Evolutionary conservation across 305 asterid species (phyloP).

Genomic region (Solanum hybrid): DNA sequence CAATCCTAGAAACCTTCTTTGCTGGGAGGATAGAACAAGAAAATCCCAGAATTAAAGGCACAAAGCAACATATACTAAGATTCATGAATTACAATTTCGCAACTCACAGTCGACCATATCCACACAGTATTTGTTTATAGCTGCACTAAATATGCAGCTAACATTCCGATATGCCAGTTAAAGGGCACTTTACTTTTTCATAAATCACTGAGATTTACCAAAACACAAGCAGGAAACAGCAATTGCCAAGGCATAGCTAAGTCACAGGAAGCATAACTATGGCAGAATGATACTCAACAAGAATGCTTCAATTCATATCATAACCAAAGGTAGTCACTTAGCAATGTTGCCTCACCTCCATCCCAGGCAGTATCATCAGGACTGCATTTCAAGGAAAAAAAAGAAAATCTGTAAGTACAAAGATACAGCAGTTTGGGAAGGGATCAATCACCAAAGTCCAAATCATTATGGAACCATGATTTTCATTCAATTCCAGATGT

Average conservation of each 20-base stretch:
- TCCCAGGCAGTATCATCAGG: slow-evolving; percentile 7
- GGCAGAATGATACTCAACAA: not conserved
- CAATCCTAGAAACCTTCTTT: not conserved
- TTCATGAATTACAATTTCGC: not conserved
- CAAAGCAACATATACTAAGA: not conserved
- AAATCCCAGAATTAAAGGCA: not conserved
- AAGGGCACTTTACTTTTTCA: not conserved
- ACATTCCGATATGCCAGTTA: not conserved
- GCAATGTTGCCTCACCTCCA: slow-evolving; percentile 9
- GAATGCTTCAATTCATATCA: not conserved
- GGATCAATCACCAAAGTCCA: not conserved
- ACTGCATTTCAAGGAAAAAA: not conserved
- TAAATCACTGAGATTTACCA: not conserved
- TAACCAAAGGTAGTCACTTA: not conserved
- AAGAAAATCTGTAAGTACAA: not conserved
- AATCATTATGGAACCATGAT: not conserved
- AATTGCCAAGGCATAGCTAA: not conserved
- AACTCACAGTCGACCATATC: not conserved
- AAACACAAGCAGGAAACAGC: not conserved
- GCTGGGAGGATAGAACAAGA: not conserved
- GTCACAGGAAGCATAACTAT: not conserved
- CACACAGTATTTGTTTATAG: not conserved
- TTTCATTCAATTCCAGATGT: not conserved
- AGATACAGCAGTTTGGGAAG: not conserved
- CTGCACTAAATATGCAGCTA: not conserved